Evolutionary conservation across 176 grass and related monocot species (phyloP), one percentile per base, ranked within the genome.

Genomic region (Oryza meyeriana): DNA sequence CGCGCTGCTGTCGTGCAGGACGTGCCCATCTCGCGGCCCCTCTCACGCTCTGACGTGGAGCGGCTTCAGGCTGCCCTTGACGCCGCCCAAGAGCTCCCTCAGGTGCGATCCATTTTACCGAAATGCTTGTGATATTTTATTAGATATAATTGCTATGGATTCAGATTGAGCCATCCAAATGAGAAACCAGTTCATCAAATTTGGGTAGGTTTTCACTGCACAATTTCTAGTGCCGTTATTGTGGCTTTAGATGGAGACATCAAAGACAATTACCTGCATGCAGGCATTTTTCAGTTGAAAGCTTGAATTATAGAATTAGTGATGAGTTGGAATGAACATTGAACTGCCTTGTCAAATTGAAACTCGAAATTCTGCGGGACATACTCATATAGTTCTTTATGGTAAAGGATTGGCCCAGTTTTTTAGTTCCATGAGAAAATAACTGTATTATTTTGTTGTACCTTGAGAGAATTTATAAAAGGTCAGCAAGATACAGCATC

Each of bases 1-100:
- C 84, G 85, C 80, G 82, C 96, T 29, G 96, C 93, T 17, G 93
- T 99, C 76, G 96, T 99, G 67, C 96, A 99, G 85, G 96, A 99
- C 28, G 89, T 99, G 55, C 96, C 96, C 61, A 95, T 99, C 87
- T 99, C 93, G 31, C 90, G 89, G 69, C 91, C 96, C 9, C 89
- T 99, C 20, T 95, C 96, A 7, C 87, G 85, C 34, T 82, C 90
- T 9, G 91, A 99, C 44, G 65, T 99, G 38, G 84, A 82, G 55
- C 87, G 85, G 78, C 81, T 95, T 79, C 93, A 95, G 82, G 78
- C 69, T 1, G 87, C 90, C 29, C 84, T 99, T 66, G 93, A 99
- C 44, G 84, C 87, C 66, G 88, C 91, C 27, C 89, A 95, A 83
- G 96, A 95, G 31, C 96, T 99, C 34, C 93, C 96, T 59, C 82